Evolutionary conservation across 148 eudicot genomes (phyloP), one percentile per base, ranked within the genome.

Genomic region (Polygonum maritimum): DNA sequence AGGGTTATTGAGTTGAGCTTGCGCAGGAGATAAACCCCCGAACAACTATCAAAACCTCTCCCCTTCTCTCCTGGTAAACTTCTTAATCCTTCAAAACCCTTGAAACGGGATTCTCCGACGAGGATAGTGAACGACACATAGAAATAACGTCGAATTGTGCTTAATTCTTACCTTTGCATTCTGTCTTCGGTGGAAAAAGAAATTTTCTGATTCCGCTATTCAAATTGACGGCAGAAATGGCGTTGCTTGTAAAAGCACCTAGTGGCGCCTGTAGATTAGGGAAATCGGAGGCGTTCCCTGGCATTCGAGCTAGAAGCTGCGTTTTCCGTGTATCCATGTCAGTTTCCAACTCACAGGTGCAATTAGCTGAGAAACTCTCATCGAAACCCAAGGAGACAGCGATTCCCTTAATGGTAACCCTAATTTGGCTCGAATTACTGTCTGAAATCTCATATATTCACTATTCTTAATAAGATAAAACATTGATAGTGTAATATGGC

Each of bases 311-410:
- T 35, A 14, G 71, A 67, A 36, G 44, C 15, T 36, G 71, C 45
- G 10, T 38, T 38, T 67, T 33, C 21, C 71, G 71, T 67, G 71
- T 67, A 8, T 67, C 44, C 41, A 67, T 67, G 71, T 67, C 71
- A 38, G 38, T 14, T 38, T 67, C 71, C 10, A 67, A n/a, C 71
- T 67, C 71, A 2, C 16, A 26, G 41, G 71, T 15, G 41, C 71
- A 67, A 33, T n/a, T 31, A 41, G 12, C 71, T 19, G 71, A 67
- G 69, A 63, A 33, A 67, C 44, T 67, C 45, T 36, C 71, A 8
- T 67, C 36, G 21, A 67, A 35, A 36, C 14, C 71, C 4, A 67
- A 67, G 71, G 45, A 67, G 45, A 67, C 45, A 2, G 71, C 19
- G 41, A 16, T 67, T 67, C 45, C 45, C 15, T 16, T 67, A 67